Base-by-base conservation (phyloP, 805 yeast genomes). In the Pichia ethanolica region DNA sequence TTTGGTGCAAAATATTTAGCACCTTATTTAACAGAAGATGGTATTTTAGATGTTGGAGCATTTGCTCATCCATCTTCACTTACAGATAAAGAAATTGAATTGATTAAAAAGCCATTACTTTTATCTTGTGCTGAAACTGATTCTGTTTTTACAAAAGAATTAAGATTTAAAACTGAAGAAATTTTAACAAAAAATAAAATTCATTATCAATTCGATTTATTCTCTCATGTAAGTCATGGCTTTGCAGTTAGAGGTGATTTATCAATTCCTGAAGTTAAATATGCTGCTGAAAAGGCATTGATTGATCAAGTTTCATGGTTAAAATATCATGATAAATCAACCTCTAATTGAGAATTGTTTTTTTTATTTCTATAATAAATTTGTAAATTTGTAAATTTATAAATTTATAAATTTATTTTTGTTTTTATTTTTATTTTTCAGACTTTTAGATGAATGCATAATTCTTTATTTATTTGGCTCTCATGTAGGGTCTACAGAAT, bases 51-150 rank as follows among this genome's bases (percentile, higher is more conserved):
- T 53, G 85, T 74, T 20, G 88, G 78, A 59, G 95, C 91, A 13
- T 66, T 79, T 54, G 93, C 93, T 8, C 97, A 90, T 67, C 97
- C n/a, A n/a, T n/a, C 97, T 6, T 83, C 95, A 3, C 75, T 83
- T 53, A 52, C 73, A 11, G 73, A 74, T 35, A 89, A 80, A n/a
- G n/a, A n/a, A n/a, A n/a, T n/a, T 37, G 95, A 86, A 60, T 73
- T 88, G 1, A 64, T 90, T 56, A 46, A 58, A 1, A 78, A 73
- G 55, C 95, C 95, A 20, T 41, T 90, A 32, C 56, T 82, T 54
- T 81, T 89, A 55, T 73, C 86, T 25, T 86, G 86, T 48, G 95
- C 96, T 44, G 88, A 86, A 69, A 65, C 54, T 14, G 97, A 90
- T 64, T 46, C 59, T 0, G 69, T 75, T 45, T 90, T 83, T 75